These are phyloP conservation scores for Hydrangea macrophylla DNA, from an alignment of 148 eudicot genomes.

Conservation along the genomic window DNA sequence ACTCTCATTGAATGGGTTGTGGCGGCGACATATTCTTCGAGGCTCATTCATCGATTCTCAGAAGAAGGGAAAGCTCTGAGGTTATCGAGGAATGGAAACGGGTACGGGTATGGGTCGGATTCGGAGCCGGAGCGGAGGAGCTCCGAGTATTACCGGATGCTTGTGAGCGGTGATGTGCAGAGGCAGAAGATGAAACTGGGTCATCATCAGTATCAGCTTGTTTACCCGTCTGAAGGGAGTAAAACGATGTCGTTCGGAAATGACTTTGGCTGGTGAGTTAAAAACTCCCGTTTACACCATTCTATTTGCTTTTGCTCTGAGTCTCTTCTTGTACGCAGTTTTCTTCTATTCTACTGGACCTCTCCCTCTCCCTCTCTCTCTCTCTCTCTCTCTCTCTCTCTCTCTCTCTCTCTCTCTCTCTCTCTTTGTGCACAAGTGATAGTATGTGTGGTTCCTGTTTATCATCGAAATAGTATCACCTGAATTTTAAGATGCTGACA, in stretches of 20 bases:
- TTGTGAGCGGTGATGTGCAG: constrained; percentile 50
- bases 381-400: too few species aligned
- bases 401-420: too few species aligned
- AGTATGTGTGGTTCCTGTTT: not conserved
- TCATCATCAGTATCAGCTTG: constrained; percentile 36
- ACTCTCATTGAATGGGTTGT: constrained; percentile 8
- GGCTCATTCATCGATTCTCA: constrained; percentile 73
- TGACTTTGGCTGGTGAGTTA: constrained; percentile 79
- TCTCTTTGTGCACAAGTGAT: too few species aligned
- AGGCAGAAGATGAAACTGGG: constrained; percentile 68
- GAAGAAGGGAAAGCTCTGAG: constrained; percentile 48
- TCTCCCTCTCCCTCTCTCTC: too few species aligned
- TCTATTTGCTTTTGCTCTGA: not conserved
- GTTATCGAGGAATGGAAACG: constrained; percentile 18
- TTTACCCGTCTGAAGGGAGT: constrained; percentile 69
- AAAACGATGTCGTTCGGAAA: constrained; percentile 52
- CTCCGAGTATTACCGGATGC: constrained; percentile 51
- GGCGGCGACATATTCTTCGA: constrained; percentile 39
- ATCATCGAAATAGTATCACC: not conserved
- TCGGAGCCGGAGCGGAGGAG: constrained; percentile 50
- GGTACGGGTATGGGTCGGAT: not conserved
- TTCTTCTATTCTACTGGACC: too few species aligned
- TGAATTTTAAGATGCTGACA: not conserved
- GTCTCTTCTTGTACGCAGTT: not conserved
- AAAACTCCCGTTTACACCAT: not conserved